Conservation (phyloP, 257 asterid species). For the Nicotiana obtusifolia region DNA sequence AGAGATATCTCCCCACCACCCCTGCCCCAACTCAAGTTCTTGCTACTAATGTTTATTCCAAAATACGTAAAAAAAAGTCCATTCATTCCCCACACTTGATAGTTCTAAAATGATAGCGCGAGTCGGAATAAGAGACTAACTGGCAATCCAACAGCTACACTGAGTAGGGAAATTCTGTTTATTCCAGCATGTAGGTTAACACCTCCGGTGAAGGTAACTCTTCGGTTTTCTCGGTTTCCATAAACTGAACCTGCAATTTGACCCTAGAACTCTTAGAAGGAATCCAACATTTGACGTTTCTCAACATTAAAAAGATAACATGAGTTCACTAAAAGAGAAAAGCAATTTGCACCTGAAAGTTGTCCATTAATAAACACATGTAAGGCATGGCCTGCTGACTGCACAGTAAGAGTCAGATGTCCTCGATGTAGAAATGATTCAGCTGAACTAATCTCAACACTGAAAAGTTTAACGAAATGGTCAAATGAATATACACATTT, state of each 20-base stretch:
- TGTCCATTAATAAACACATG: constrained; percentile 76
- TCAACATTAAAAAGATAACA: neutral
- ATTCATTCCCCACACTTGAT: neutral
- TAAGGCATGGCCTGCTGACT: constrained; percentile 77
- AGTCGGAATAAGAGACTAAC: constrained; percentile 29
- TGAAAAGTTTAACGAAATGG: constrained; percentile 25
- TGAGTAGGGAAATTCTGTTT: constrained; percentile 67
- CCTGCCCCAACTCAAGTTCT: neutral
- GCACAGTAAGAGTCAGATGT: constrained; percentile 49
- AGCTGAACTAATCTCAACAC: constrained; percentile 52
- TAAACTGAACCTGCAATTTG: constrained; percentile 63
- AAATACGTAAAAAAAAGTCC: neutral
- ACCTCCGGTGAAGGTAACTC: constrained; percentile 43
- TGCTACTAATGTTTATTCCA: neutral
- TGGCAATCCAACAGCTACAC: constrained; percentile 86
- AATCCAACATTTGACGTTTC: neutral
- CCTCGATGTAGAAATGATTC: constrained; percentile 71
- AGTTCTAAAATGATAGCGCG: neutral
- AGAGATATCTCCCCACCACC: neutral
- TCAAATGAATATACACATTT: neutral
- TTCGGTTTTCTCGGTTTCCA: constrained; percentile 50
- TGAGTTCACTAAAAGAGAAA: neutral
- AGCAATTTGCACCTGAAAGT: constrained; percentile 35
- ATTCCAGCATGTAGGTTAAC: constrained; percentile 68
- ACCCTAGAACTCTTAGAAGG: neutral